phyloP scores from a whole-genome alignment of 75 land plant species.

The Selaginella tamariscina region DNA sequence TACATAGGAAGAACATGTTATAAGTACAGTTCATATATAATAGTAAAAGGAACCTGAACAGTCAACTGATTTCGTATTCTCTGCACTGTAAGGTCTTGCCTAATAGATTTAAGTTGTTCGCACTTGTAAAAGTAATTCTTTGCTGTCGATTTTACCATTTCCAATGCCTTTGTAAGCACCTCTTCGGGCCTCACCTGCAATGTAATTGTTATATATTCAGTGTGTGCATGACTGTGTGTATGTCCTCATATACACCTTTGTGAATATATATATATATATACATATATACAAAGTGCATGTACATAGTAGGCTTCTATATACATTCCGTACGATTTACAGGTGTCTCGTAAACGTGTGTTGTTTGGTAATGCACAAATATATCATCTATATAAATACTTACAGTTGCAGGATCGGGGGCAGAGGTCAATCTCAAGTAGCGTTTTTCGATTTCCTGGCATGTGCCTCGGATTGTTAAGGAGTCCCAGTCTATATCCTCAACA shows the following conservation, averaged over 20 bases:
- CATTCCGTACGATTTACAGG: too few relatives aligned
- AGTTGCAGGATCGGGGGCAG: slow-evolving; percentile 93
- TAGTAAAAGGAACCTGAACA: slow-evolving; percentile 44
- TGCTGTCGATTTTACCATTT: slow-evolving; percentile 58
- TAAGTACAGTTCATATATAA: too few relatives aligned
- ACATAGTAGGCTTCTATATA: too few relatives aligned
- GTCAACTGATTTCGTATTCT: slow-evolving; percentile 76
- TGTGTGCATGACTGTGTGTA: neutral
- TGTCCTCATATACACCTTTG: neutral
- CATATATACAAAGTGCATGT: neutral
- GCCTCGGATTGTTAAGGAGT: slow-evolving; percentile 82
- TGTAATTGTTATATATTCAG: neutral
- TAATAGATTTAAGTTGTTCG: slow-evolving; percentile 95
- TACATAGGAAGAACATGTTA: neutral
- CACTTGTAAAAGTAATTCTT: slow-evolving; percentile 91
- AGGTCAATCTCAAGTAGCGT: slow-evolving; percentile 84
- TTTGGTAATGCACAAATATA: too few relatives aligned
- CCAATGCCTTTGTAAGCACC: slow-evolving; percentile 66
- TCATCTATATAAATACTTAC: slow-evolving; percentile 47
- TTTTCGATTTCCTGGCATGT: slow-evolving; percentile 97
- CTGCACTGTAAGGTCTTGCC: slow-evolving; percentile 95
- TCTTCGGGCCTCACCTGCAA: slow-evolving; percentile 84
- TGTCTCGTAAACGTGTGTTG: too few relatives aligned
- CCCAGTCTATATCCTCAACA: slow-evolving; percentile 98
- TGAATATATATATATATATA: slow-evolving; percentile 3